Evolutionary conservation across 2,329 filamentous ascomycete genomes (phyloP).

Genomic region (Aspergillus flavus): DNA sequence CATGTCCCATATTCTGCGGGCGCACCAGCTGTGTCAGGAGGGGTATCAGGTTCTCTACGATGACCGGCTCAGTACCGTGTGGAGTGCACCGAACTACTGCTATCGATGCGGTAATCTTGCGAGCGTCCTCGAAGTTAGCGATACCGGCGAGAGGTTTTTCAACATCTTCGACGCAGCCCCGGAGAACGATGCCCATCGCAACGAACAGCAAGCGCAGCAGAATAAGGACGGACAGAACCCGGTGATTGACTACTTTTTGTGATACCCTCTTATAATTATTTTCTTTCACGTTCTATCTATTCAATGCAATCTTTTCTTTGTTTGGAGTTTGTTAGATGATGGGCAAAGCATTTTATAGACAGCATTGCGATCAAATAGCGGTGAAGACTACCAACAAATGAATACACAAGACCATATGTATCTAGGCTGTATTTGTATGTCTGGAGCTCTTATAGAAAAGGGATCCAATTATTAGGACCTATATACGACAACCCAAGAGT

Average conservation of each 20-base stretch:
- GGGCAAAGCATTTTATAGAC: conserved; percentile 30
- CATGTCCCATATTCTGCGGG: conserved; percentile 96
- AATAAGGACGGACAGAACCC: conserved; percentile 71
- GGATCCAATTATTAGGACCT: conserved; percentile 6
- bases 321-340: conserved; percentile 33
- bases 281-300: conserved; percentile 11
- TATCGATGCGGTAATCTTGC: conserved; percentile 97
- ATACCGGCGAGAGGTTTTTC: conserved; percentile 90
- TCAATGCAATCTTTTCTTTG: conserved; percentile 19
- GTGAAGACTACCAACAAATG: background rate
- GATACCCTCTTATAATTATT: conserved; percentile 40
- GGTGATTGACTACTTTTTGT: conserved; percentile 73
- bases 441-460: background rate
- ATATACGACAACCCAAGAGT: conserved; percentile 10
- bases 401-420: background rate
- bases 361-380: conserved; percentile 16
- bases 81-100: conserved; percentile 96
- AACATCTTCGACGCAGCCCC: conserved; percentile 97
- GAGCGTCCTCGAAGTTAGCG: conserved; percentile 93
- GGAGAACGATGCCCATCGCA: conserved; percentile 83
- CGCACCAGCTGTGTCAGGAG: conserved; percentile 98
- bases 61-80: conserved; percentile 90
- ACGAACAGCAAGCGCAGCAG: conserved; percentile 73
- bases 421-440: conserved; percentile 3
- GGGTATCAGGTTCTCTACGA: conserved; percentile 97